Base-by-base conservation (phyloP, 495 filamentous ascomycete genomes). In the Penicillium cataractarum region DNA sequence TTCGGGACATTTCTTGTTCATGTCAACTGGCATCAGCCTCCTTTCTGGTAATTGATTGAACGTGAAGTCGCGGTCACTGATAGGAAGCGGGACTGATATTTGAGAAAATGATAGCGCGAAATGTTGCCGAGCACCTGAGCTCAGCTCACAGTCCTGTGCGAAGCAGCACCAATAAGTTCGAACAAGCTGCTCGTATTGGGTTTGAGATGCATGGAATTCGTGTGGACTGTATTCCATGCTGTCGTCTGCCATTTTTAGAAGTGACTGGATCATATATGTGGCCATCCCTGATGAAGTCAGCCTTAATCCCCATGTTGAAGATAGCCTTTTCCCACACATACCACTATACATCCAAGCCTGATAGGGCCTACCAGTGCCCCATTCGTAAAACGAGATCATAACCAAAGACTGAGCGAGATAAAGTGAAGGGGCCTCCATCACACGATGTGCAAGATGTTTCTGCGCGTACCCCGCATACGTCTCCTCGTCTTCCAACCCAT, bases 271-370 rank as follows among this genome's bases (percentile, higher is more conserved):
- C 78, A 80, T 80, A 33, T 80, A 80, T 0, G 76, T 80, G 5
- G 78, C 78, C 78, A 80, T 80, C 27, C 78, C 77, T 79, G 48
- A n/a, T 0, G 37, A 29, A 39, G 31, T 68, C 15, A 63, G 57
- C n/a, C n/a, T n/a, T n/a, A 21, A 22, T 39, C 15, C 5, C 13
- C 10, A 2, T 4, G n/a, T 37, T 0, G 15, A 21, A 29, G 9
- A 44, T 44, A 15, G 7, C 32, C 7, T 6, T 37, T 17, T 27
- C 29, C 3, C 21, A 52, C 32, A 62, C 63, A 19, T 69, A 79
- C 77, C 78, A 37, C 76, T 80, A 51, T 80, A 80, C 78, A 80
- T 80, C 78, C 78, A 80, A 2, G 78, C 76, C 51, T 76, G 75
- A 56, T 80, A 80, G 2, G 78, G 75, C n/a, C 71, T 71, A 3